Conservation (phyloP, 1,139 yeast genomes). For the Lizanozyma gosingica region DNA sequence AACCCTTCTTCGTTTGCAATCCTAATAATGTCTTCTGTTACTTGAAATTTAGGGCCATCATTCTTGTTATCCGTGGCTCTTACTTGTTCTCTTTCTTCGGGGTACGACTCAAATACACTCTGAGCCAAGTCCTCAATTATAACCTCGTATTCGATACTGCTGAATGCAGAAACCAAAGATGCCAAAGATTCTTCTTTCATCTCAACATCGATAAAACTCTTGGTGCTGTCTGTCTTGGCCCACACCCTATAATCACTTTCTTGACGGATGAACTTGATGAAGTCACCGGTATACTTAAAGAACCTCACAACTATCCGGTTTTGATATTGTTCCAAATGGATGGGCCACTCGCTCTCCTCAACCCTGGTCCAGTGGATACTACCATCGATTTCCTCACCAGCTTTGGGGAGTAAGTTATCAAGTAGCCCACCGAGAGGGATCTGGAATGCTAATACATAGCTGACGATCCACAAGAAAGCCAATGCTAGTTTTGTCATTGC, state of each 20-base stretch:
- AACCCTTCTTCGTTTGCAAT: constrained; percentile 4
- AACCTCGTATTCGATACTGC: constrained; percentile 17
- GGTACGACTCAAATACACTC: constrained; percentile 46
- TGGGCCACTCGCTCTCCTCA: constrained; percentile 24
- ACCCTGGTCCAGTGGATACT: constrained; percentile 17
- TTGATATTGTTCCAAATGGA: constrained; percentile 41
- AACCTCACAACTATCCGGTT: constrained; percentile 46
- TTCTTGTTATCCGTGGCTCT: constrained; percentile 6
- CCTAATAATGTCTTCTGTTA: constrained; percentile 13
- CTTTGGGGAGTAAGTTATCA: not conserved
- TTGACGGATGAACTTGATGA: constrained; percentile 15
- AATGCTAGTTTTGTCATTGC: not conserved
- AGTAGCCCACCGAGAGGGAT: not conserved
- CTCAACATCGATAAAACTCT: constrained; percentile 32
- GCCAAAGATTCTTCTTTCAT: constrained; percentile 15
- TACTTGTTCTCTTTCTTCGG: constrained; percentile 15
- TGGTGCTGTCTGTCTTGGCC: constrained; percentile 12
- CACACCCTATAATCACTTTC: constrained; percentile 19
- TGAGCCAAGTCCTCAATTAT: constrained; percentile 53
- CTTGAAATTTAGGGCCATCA: constrained; percentile 9
- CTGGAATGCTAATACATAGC: not conserved
- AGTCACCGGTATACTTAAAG: constrained; percentile 7
- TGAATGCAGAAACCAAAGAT: constrained; percentile 12
- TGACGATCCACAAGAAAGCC: not conserved
- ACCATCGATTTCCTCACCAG: not conserved